These are phyloP conservation scores for Dichotomopilus funicola DNA, from an alignment of 2,329 filamentous ascomycete genomes.

Conservation along the genomic window DNA sequence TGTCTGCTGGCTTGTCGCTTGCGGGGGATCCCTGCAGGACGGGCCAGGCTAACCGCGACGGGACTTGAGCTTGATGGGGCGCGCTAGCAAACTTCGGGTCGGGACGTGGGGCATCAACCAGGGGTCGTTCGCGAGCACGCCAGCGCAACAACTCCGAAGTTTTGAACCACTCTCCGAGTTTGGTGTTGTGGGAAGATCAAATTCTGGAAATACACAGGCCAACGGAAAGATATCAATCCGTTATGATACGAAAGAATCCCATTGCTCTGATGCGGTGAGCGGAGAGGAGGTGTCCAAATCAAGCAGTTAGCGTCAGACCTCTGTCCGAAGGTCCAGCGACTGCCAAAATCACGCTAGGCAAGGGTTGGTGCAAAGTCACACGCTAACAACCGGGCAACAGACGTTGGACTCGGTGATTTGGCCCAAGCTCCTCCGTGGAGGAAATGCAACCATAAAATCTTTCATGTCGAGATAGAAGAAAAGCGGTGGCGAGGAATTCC, in stretches of 20 bases:
- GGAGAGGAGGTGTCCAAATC: neutral
- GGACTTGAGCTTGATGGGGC: slow-evolving; percentile 13
- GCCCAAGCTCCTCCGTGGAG: neutral
- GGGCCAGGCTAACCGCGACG: slow-evolving; percentile 12
- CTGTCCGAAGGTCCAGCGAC: slow-evolving; percentile 7
- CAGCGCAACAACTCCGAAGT: slow-evolving; percentile 15
- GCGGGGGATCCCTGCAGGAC: slow-evolving; percentile 22
- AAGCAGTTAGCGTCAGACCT: slow-evolving; percentile 15
- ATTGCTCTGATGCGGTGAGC: slow-evolving; percentile 1
- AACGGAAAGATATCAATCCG: neutral
- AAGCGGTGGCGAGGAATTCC: neutral
- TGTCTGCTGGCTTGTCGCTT: slow-evolving; percentile 31
- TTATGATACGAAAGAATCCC: neutral
- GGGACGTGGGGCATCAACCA: slow-evolving; percentile 14
- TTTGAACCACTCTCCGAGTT: slow-evolving; percentile 5
- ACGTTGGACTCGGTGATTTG: slow-evolving; percentile 14
- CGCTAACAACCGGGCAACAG: slow-evolving; percentile 19
- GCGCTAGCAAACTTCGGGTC: slow-evolving; percentile 16
- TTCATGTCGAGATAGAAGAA: neutral
- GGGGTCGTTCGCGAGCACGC: neutral
- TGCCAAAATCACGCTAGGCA: slow-evolving; percentile 12
- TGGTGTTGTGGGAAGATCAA: slow-evolving; percentile 3
- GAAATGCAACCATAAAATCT: slow-evolving; percentile 5
- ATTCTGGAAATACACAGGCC: neutral
- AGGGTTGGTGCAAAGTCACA: slow-evolving; percentile 12